Evolutionary conservation across 1,139 yeast species (phyloP).

Genomic region (Arxiozyma slooffiae): DNA sequence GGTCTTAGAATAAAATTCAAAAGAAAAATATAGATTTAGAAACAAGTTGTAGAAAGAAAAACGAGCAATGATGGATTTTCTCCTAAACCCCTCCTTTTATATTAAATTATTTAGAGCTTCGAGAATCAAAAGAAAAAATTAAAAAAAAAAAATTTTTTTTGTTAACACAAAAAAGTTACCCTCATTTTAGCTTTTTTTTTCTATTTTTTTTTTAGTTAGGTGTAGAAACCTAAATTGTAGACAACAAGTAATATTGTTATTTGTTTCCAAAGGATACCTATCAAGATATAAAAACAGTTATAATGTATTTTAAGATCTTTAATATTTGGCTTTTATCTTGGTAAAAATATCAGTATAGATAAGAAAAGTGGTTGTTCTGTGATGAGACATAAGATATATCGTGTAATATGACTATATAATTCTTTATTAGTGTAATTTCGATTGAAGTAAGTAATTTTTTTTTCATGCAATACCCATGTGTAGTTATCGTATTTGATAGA

Average conservation of each 20-base stretch:
- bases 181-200: neutral
- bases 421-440: no score
- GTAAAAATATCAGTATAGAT: no score
- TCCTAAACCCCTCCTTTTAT: neutral
- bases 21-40: slow-evolving; percentile 9
- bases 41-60: neutral
- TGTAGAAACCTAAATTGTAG: neutral
- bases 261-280: neutral
- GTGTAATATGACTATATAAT: no score
- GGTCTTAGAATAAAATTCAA: slow-evolving; percentile 13
- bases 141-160: no score
- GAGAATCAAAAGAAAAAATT: neutral
- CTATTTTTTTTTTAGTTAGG: neutral
- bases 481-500: no score
- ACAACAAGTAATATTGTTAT: neutral
- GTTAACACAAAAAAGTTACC: neutral
- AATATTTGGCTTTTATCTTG: no score
- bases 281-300: no score
- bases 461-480: no score
- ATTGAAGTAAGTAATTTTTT: no score
- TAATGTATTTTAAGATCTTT: neutral
- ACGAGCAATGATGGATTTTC: neutral
- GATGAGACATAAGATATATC: no score
- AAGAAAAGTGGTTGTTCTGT: no score
- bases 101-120: neutral